Percentiles rank a stretch among this genome's conserved stretches.
Evolutionary conservation across 164 flowering plant genomes (phyloP).

Genomic region (Macadamia tetraphylla): DNA sequence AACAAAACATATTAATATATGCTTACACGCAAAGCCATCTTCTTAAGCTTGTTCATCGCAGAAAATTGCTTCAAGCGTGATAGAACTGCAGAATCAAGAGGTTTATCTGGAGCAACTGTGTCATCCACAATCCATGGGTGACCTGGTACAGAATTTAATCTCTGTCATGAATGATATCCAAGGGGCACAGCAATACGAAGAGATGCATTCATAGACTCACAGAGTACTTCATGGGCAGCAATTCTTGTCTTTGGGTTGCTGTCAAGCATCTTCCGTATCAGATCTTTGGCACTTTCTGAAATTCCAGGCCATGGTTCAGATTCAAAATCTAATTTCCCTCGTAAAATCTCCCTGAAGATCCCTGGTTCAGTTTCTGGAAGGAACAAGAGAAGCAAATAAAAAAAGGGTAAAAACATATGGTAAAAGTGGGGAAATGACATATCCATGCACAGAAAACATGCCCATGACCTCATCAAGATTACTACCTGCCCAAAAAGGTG

Average conservation of each 20-base stretch:
- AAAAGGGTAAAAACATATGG: not conserved
- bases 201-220: constrained; percentile 37
- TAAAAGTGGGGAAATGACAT: not conserved
- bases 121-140: constrained; percentile 93
- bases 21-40: constrained; percentile 86
- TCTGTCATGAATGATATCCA: constrained; percentile 4
- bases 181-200: not conserved
- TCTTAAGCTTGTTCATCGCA: constrained; percentile 84
- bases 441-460: not conserved
- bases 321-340: constrained; percentile 63
- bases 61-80: constrained; percentile 78
- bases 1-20: not conserved
- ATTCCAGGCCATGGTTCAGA: constrained; percentile 91
- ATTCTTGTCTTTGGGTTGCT: constrained; percentile 64
- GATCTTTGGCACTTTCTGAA: constrained; percentile 82
- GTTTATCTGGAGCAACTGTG: constrained; percentile 75
- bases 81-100: constrained; percentile 80
- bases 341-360: constrained; percentile 79
- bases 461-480: not conserved
- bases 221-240: constrained; percentile 76
- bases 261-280: constrained; percentile 67
- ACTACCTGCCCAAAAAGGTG: constrained; percentile 84
- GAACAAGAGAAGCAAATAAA: not conserved
- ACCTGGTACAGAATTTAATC: constrained; percentile 36
- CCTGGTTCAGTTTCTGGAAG: constrained; percentile 76